These are phyloP conservation scores for Trypanosoma mega DNA, from an alignment of 208 protist genomes.

Conservation along the genomic window DNA sequence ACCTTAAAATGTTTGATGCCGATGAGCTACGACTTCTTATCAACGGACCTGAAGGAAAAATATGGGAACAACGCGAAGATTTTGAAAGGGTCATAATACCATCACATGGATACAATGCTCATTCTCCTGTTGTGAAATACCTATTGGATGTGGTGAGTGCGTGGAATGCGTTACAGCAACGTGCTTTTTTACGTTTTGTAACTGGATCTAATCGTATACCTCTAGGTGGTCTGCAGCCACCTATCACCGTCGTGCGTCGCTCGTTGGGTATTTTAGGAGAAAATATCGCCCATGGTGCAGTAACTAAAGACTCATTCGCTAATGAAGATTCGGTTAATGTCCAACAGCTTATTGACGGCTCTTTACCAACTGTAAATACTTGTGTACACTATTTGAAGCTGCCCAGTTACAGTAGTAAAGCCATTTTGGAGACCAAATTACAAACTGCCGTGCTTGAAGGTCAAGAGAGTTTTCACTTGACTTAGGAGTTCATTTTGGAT, in stretches of 20 bases:
- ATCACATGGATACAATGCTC: conserved; percentile 62
- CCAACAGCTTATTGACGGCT: conserved; percentile 25
- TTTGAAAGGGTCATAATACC: conserved; percentile 42
- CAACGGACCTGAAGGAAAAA: conserved; percentile 45
- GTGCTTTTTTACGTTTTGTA: conserved; percentile 78
- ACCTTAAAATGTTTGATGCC: conserved; percentile 60
- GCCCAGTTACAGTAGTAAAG: conserved; percentile 87
- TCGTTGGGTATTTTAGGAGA: conserved; percentile 18
- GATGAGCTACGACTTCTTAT: conserved; percentile 58
- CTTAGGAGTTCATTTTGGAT: conserved; percentile 26
- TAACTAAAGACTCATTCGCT: neutral
- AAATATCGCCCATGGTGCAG: neutral
- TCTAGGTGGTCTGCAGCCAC: conserved; percentile 47
- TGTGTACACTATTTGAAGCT: conserved; percentile 96
- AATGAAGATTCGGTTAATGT: neutral
- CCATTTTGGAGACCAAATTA: conserved; percentile 66
- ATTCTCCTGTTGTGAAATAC: conserved; percentile 48
- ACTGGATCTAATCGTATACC: conserved; percentile 68
- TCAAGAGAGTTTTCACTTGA: conserved; percentile 67
- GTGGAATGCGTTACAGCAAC: conserved; percentile 62
- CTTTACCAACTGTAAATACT: conserved; percentile 95
- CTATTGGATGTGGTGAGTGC: conserved; percentile 56
- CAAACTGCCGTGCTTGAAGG: conserved; percentile 69
- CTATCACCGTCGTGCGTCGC: conserved; percentile 82
- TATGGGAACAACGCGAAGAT: conserved; percentile 54